Conservation (phyloP, 768 basidiomycete species). For the Leccinellum luteum region DNA sequence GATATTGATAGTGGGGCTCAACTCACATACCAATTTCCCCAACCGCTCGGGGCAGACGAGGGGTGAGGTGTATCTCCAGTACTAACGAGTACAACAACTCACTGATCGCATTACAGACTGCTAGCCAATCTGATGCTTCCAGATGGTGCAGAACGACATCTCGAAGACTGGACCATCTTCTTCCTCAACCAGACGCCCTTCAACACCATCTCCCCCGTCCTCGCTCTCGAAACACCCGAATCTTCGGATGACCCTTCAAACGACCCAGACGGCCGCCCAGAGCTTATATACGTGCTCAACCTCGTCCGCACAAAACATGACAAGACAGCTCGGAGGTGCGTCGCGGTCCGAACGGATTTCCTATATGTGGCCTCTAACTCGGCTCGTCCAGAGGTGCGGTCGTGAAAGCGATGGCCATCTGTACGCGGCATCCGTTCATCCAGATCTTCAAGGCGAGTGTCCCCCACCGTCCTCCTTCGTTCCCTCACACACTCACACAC, state of each 20-base stretch:
- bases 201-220: conserved; percentile 81
- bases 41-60: conserved; percentile 91
- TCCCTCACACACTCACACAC: conserved; percentile 7
- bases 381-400: conserved; percentile 70
- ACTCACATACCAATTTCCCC: conserved; percentile 94
- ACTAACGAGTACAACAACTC: neutral
- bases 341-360: conserved; percentile 2
- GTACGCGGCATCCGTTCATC: conserved; percentile 89
- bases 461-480: neutral
- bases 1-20: conserved; percentile 95
- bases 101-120: conserved; percentile 48
- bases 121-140: conserved; percentile 98
- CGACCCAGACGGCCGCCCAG: conserved; percentile 33
- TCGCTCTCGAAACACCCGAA: conserved; percentile 61
- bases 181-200: conserved; percentile 93
- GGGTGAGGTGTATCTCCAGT: no score
- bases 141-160: conserved; percentile 92
- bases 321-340: conserved; percentile 73
- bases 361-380: conserved; percentile 13
- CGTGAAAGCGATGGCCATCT: conserved; percentile 93
- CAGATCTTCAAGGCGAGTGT: conserved; percentile 86
- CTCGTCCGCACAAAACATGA: conserved; percentile 91
- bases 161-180: conserved; percentile 98
- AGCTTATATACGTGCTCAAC: conserved; percentile 85
- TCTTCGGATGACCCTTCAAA: conserved; percentile 27